Base-by-base conservation (phyloP, 2,329 filamentous ascomycete genomes). In the Xylariaceae sp. region DNA sequence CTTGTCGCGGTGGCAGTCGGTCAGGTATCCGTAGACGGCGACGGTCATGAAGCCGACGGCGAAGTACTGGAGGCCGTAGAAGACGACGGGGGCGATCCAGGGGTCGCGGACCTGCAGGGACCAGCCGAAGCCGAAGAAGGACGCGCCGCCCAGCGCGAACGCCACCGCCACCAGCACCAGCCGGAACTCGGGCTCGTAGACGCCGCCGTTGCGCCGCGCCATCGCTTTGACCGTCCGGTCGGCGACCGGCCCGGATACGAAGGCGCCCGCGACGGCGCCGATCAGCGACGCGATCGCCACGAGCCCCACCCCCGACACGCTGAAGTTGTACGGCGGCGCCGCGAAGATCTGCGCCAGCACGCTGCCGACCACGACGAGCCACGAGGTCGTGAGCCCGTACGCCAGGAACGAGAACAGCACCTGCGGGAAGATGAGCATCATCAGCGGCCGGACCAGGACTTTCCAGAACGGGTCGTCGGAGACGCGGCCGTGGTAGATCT, bases 211-310 rank as follows among this genome's bases (percentile, higher is more conserved):
- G 20, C 76, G 76, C 50, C 77, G 79, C 2, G 80, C 78, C 75
- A 81, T 80, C 77, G 79, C 82, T 40, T 79, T 71, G 20, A 84
- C 77, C 59, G 85, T 83, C 59, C 75, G 70, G 65, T 86, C 83
- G 7, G 80, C 82, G 56, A 81, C 75, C 62, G 80, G 83, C 12
- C 83, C 83, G 40, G 82, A 83, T 62, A 82, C 84, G 50, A 81
- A 74, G 70, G 81, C 84, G 29, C 82, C 82, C 12, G 84, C 75
- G 10, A 82, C 67, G 7, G 81, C 80, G 7, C 82, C 81, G 48
- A 83, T 79, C 1, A 83, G 65, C 3, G 78, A 81, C 0, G 83
- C 81, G 1, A 85, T 71, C 57, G 83, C 83, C 80, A 85, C 84
- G 50, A 85, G 79, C 1, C 81, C 82, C 2, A 82, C 79, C 2